Evolutionary conservation across 805 yeast genomes (phyloP).

Genomic region (Blastobotrys peoriensis): DNA sequence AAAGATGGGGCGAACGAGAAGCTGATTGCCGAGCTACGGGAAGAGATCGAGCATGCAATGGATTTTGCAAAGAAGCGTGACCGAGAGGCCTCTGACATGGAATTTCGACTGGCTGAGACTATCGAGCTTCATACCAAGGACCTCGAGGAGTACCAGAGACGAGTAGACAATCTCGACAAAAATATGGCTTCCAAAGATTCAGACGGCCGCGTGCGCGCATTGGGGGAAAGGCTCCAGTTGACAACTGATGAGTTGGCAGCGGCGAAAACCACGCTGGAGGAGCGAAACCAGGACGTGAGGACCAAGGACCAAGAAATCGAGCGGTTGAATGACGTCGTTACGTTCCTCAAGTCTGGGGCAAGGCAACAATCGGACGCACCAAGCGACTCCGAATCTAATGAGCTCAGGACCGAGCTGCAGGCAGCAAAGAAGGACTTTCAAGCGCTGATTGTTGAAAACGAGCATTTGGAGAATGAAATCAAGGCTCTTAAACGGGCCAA

Average conservation of each 20-base stretch:
- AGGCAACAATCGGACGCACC: not conserved
- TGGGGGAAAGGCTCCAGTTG: too few relatives aligned
- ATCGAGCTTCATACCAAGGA: constrained; percentile 10
- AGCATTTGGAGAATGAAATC: not conserved
- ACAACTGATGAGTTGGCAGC: not conserved
- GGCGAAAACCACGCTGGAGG: not conserved
- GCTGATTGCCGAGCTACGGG: constrained; percentile 1
- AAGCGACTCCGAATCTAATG: not conserved
- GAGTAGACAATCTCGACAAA: not conserved
- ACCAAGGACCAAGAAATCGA: not conserved
- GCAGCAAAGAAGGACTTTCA: not conserved
- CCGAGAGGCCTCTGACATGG: constrained; percentile 10
- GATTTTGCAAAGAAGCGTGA: constrained; percentile 13
- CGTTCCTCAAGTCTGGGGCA: not conserved
- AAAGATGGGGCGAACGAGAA: not conserved
- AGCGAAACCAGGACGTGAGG: too few relatives aligned
- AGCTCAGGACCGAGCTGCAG: not conserved
- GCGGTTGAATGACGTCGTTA: not conserved
- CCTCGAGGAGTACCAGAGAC: constrained; percentile 8
- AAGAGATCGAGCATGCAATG: constrained; percentile 11
- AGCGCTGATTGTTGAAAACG: not conserved
- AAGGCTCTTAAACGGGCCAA: not conserved
- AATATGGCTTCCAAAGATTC: not conserved
- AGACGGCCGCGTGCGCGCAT: too few relatives aligned
- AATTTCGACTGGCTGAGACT: constrained; percentile 8